Conservation (phyloP, 805 yeast genomes). For the Suhomyces sp. region DNA sequence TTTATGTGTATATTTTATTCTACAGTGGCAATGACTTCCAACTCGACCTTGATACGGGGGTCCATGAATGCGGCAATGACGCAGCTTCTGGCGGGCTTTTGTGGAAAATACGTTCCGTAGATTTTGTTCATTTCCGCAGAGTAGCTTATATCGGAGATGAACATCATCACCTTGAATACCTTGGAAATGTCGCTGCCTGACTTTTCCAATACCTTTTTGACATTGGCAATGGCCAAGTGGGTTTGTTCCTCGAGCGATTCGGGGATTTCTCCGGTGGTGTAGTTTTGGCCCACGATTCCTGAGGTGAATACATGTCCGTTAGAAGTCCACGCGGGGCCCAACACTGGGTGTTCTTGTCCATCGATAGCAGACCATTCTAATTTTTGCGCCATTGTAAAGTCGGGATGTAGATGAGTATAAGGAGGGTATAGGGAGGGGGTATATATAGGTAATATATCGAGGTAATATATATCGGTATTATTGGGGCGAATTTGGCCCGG, state of each 20-base stretch:
- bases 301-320: constrained; percentile 22
- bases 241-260: constrained; percentile 45
- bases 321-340: constrained; percentile 27
- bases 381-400: constrained; percentile 8
- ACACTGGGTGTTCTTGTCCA: constrained; percentile 29
- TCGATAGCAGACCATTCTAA: constrained; percentile 25
- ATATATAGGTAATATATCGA: background rate
- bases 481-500: background rate
- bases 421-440: background rate
- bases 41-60: constrained; percentile 47
- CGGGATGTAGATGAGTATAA: background rate
- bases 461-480: background rate
- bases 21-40: constrained; percentile 46
- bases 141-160: constrained; percentile 43
- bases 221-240: constrained; percentile 41
- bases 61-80: constrained; percentile 52
- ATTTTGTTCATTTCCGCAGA: constrained; percentile 44
- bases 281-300: constrained; percentile 24
- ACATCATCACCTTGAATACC: constrained; percentile 49
- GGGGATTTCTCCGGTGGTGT: constrained; percentile 40
- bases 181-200: constrained; percentile 46
- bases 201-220: constrained; percentile 39
- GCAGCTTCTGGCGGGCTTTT: constrained; percentile 53
- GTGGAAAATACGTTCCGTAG: constrained; percentile 44
- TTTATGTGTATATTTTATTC: constrained; percentile 12